Evolutionary conservation across 441 rosid species (phyloP).

Genomic region (Eruca vesicaria): DNA sequence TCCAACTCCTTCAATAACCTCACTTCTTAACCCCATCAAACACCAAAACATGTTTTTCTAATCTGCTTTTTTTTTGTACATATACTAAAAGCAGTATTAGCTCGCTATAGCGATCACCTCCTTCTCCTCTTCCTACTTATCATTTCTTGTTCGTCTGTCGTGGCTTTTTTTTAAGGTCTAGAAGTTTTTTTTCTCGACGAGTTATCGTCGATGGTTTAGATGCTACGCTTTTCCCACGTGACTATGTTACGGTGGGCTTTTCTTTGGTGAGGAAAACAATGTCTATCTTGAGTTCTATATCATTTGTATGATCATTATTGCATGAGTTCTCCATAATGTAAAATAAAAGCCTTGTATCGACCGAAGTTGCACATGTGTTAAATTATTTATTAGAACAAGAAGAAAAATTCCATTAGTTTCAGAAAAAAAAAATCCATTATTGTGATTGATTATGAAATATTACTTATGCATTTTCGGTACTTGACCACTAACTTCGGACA

Average conservation of each 20-base stretch:
- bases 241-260: conserved; percentile 14
- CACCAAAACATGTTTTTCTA: too few relatives aligned
- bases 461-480: too few relatives aligned
- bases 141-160: too few relatives aligned
- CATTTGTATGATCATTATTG: conserved; percentile 11
- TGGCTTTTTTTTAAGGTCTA: too few relatives aligned
- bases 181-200: too few relatives aligned
- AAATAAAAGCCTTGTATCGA: conserved; percentile 17
- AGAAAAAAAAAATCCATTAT: too few relatives aligned
- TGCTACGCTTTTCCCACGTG: neutral
- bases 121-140: too few relatives aligned
- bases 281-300: conserved; percentile 17
- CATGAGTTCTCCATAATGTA: conserved; percentile 24
- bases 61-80: too few relatives aligned
- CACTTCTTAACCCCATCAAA: conserved; percentile 33
- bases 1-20: conserved; percentile 62
- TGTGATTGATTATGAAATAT: conserved; percentile 4
- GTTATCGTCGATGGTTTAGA: too few relatives aligned
- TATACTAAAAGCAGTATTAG: too few relatives aligned
- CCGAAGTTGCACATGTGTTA: conserved; percentile 24
- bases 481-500: too few relatives aligned
- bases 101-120: too few relatives aligned
- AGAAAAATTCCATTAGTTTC: neutral
- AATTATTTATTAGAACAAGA: neutral
- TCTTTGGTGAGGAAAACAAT: neutral